A percentile compares a stretch with the other conserved stretches of the same genome.
Evolutionary conservation across 2,329 filamentous ascomycete genomes (phyloP).

Genomic region (Botryotinia calthae): DNA sequence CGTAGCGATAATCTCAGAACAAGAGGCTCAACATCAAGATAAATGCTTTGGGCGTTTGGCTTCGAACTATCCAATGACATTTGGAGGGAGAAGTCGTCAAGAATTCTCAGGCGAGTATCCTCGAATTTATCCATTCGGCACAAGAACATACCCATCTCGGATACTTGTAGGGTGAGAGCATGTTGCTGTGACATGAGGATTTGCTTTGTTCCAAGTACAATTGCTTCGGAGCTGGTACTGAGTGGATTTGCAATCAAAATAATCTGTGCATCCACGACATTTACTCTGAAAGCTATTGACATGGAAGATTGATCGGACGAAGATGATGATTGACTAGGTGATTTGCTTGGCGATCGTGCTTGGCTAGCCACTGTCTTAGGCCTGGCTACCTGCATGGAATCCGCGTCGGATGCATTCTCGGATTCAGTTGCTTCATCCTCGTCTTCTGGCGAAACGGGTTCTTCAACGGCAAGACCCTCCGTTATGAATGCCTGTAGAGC

Average conservation of each 20-base stretch:
- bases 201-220: conserved; percentile 92
- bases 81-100: conserved; percentile 94
- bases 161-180: conserved; percentile 87
- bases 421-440: conserved; percentile 55
- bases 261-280: conserved; percentile 92
- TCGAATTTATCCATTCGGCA: conserved; percentile 99
- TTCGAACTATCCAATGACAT: conserved; percentile 75
- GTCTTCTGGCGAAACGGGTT: conserved; percentile 50
- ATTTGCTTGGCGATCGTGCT: conserved; percentile 31
- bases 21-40: conserved; percentile 84
- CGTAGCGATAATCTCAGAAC: conserved; percentile 86
- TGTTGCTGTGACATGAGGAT: conserved; percentile 91
- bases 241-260: conserved; percentile 95
- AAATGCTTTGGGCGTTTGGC: conserved; percentile 69
- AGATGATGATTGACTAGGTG: conserved; percentile 34
- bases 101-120: conserved; percentile 80
- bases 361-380: conserved; percentile 17
- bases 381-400: conserved; percentile 45
- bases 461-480: conserved; percentile 66
- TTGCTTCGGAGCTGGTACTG: conserved; percentile 86
- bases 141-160: conserved; percentile 94
- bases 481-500: conserved; percentile 81
- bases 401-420: conserved; percentile 57
- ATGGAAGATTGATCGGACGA: conserved; percentile 49
- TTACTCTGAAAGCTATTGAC: conserved; percentile 83